Evolutionary conservation across 805 yeast genomes (phyloP).

Genomic region (Ogataea philodendri): DNA sequence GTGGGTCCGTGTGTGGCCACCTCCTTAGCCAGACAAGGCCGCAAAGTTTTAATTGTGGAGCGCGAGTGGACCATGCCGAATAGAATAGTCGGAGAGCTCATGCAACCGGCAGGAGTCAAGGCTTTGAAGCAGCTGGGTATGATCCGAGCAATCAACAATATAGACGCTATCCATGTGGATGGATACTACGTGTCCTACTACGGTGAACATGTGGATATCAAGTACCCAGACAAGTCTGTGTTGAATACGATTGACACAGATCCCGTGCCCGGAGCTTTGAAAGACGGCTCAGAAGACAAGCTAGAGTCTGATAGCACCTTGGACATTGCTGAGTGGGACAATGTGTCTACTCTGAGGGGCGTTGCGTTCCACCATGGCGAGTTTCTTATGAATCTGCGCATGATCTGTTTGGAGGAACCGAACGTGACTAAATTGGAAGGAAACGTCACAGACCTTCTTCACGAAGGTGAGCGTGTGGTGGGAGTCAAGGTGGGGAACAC

Average conservation of each 20-base stretch:
- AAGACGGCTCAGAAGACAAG: constrained; percentile 57
- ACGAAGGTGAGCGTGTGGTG: constrained; percentile 53
- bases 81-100: constrained; percentile 92
- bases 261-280: constrained; percentile 52
- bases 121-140: constrained; percentile 82
- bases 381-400: constrained; percentile 73
- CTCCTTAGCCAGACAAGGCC: constrained; percentile 85
- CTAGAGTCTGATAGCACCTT: constrained; percentile 49
- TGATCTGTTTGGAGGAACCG: constrained; percentile 61
- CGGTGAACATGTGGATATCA: constrained; percentile 54
- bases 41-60: constrained; percentile 75
- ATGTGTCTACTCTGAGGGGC: constrained; percentile 59
- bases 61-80: constrained; percentile 92
- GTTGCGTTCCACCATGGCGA: constrained; percentile 92
- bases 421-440: constrained; percentile 82
- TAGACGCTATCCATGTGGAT: constrained; percentile 70
- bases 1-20: constrained; percentile 93
- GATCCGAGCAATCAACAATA: constrained; percentile 67
- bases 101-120: constrained; percentile 96
- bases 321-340: constrained; percentile 52
- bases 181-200: constrained; percentile 81
- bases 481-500: constrained; percentile 67
- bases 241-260: constrained; percentile 42
- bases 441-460: constrained; percentile 66
- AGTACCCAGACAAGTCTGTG: constrained; percentile 67